Base-by-base conservation (phyloP, 2,329 filamentous ascomycete genomes). In the Aspergillus texensis region DNA sequence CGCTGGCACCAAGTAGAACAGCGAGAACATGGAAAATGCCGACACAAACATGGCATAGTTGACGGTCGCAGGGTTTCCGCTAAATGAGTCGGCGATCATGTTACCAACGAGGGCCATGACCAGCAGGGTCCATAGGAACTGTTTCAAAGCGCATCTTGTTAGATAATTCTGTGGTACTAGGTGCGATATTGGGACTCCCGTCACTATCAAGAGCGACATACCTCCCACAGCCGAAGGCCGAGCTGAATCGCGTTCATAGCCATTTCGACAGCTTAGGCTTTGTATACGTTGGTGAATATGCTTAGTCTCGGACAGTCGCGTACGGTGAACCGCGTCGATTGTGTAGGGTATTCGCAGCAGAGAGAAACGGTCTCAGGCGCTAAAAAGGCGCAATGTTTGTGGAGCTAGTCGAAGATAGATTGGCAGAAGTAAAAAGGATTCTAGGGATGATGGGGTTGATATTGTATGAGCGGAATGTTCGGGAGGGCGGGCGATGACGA, bases 41-140 rank as follows among this genome's bases (percentile, higher is more conserved):
- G 80, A 70, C 9, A 77, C 72, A 66, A 83, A 85, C 73, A 85
- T 83, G 65, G 77, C 70, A 71, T 82, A 85, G 74, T 85, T 85
- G 78, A 90, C 80, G 58, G 87, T 81, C 26, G 84, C 80, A 2
- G 86, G 83, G 70, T 87, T 85, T 32, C 86, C 85, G 58, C 78
- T 70, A 62, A 78, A 79, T 5, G 82, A 77, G 45, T 82, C 78
- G 58, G 81, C 80, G 72, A 89, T 87, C 80, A 88, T 88, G 80
- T 89, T 87, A 68, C 86, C 88, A 68, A 88, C 74, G 53, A 90
- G 80, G 14, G 86, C 81, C 80, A 89, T 85, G 72, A 89, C 76
- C 71, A 90, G 81, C 62, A 89, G 74, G 39, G 85, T 81, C 78
- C 83, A 88, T 71, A 88, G 57, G 76, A 89, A 85, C 86, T 89